phyloP scores from a whole-genome alignment of 352 stramenopile species.

The Phytophthora aleatoria region DNA sequence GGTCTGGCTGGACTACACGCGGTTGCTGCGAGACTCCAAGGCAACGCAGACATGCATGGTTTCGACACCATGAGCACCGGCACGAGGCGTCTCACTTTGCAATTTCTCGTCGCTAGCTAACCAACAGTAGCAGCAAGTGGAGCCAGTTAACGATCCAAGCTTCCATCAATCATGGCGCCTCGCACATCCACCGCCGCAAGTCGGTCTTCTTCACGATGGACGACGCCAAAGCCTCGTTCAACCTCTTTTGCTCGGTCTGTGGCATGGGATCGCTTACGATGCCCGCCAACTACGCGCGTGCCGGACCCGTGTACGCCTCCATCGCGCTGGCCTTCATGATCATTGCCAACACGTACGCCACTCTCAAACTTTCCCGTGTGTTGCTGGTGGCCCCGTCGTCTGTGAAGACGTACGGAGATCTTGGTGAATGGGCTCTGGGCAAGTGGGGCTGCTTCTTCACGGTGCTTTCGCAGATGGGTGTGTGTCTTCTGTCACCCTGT shows the following conservation, averaged over 20 bases:
- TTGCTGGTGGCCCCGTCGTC: slow-evolving; percentile 49
- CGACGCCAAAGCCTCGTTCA: slow-evolving; percentile 51
- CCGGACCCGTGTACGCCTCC: slow-evolving; percentile 43
- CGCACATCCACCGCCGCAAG: slow-evolving; percentile 24
- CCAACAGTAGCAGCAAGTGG: slow-evolving; percentile 13
- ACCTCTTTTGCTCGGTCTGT: slow-evolving; percentile 48
- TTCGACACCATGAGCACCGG: neutral
- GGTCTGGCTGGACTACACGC: slow-evolving; percentile 7
- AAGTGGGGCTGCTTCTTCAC: slow-evolving; percentile 41
- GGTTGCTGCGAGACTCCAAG: slow-evolving; percentile 18
- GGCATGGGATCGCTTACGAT: slow-evolving; percentile 64
- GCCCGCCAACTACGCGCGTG: slow-evolving; percentile 56
- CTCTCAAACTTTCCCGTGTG: slow-evolving; percentile 50
- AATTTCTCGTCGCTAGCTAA: slow-evolving; percentile 32
- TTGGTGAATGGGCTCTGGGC: slow-evolving; percentile 44
- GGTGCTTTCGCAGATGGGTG: slow-evolving; percentile 45
- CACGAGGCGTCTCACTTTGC: slow-evolving; percentile 24
- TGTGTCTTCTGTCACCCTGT: slow-evolving; percentile 46
- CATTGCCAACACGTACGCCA: slow-evolving; percentile 62
- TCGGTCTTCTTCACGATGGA: slow-evolving; percentile 49
- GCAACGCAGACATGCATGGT: slow-evolving; percentile 24
- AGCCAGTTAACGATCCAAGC: slow-evolving; percentile 4
- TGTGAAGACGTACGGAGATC: slow-evolving; percentile 57
- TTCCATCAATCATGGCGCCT: slow-evolving; percentile 20
- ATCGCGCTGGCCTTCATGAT: slow-evolving; percentile 58